Conservation (phyloP, 2,329 filamentous ascomycete species). For the Neurospora sp. region DNA sequence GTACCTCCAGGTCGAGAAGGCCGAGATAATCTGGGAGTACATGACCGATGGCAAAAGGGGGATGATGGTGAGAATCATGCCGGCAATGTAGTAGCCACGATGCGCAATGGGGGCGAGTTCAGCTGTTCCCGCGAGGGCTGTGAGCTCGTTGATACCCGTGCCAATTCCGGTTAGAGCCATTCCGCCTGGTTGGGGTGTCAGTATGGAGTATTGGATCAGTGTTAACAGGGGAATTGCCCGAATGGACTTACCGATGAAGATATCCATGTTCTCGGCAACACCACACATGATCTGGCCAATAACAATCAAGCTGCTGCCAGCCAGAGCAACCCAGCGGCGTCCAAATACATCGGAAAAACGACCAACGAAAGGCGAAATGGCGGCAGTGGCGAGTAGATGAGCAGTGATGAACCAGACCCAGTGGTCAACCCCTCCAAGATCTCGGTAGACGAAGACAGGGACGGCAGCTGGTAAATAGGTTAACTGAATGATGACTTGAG, state of each 20-base stretch:
- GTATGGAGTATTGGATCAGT: not conserved
- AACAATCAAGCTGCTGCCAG: slow-evolving; percentile 42
- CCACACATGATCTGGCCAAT: slow-evolving; percentile 50
- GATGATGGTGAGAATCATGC: slow-evolving; percentile 50
- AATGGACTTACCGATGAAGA: slow-evolving; percentile 43
- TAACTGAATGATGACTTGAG: not conserved
- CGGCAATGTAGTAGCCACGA: slow-evolving; percentile 52
- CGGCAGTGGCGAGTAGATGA: slow-evolving; percentile 46
- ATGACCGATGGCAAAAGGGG: slow-evolving; percentile 54
- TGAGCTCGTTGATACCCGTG: slow-evolving; percentile 58
- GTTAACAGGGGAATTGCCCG: not conserved
- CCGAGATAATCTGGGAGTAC: slow-evolving; percentile 45
- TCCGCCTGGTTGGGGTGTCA: slow-evolving; percentile 24
- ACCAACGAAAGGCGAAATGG: slow-evolving; percentile 54
- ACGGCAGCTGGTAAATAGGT: slow-evolving; percentile 7
- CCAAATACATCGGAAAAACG: slow-evolving; percentile 54
- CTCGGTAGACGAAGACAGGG: slow-evolving; percentile 37
- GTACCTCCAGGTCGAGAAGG: slow-evolving; percentile 41
- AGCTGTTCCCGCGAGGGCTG: slow-evolving; percentile 55
- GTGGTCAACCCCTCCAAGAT: slow-evolving; percentile 48
- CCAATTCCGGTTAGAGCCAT: slow-evolving; percentile 50
- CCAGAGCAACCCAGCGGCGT: slow-evolving; percentile 46
- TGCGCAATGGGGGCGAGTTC: slow-evolving; percentile 57
- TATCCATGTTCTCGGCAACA: slow-evolving; percentile 47
- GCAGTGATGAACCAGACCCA: slow-evolving; percentile 51